A percentile compares a stretch with the other conserved stretches of the same genome.
These are phyloP conservation scores for Leishmania mexicana DNA, from an alignment of 208 protist genomes.

Conservation along the genomic window DNA sequence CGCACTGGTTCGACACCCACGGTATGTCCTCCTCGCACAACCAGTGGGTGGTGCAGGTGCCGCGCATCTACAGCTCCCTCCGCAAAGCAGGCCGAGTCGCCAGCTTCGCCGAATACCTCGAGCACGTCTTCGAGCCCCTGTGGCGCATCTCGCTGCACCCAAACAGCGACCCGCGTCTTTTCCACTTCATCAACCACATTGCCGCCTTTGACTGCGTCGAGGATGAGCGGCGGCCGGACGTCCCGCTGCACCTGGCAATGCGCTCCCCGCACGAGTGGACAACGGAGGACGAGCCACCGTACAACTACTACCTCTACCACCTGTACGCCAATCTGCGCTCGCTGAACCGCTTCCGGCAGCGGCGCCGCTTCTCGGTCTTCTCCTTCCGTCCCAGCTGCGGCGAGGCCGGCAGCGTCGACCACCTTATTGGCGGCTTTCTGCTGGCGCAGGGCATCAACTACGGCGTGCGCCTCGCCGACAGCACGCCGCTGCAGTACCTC, in stretches of 20 bases:
- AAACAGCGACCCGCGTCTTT: constrained; percentile 93
- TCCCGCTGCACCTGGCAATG: constrained; percentile 54
- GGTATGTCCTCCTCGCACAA: constrained; percentile 95
- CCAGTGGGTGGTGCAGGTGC: constrained; percentile 98
- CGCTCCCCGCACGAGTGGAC: constrained; percentile 93
- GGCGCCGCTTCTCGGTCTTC: constrained; percentile 94
- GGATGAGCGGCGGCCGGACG: constrained; percentile 92
- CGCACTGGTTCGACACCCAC: constrained; percentile 96
- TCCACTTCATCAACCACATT: constrained; percentile 97
- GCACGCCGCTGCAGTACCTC: constrained; percentile 97
- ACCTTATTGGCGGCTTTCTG: constrained; percentile 95
- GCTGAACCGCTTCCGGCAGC: constrained; percentile 95
- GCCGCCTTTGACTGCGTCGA: constrained; percentile 98
- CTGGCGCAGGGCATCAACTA: constrained; percentile 96
- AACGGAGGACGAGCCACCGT: constrained; percentile 96
- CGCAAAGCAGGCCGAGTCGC: constrained; percentile 75
- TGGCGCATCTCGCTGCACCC: constrained; percentile 98
- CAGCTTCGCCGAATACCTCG: constrained; percentile 96
- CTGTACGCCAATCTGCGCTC: constrained; percentile 98
- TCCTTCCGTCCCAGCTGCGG: constrained; percentile 97
- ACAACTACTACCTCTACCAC: constrained; percentile 99
- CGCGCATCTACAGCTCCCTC: constrained; percentile 94
- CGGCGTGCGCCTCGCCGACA: constrained; percentile 94
- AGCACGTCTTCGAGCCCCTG: constrained; percentile 98
- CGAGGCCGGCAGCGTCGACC: constrained; percentile 91